phyloP scores from a whole-genome alignment of 176 grass and related monocot species.

The Zea mays region DNA sequence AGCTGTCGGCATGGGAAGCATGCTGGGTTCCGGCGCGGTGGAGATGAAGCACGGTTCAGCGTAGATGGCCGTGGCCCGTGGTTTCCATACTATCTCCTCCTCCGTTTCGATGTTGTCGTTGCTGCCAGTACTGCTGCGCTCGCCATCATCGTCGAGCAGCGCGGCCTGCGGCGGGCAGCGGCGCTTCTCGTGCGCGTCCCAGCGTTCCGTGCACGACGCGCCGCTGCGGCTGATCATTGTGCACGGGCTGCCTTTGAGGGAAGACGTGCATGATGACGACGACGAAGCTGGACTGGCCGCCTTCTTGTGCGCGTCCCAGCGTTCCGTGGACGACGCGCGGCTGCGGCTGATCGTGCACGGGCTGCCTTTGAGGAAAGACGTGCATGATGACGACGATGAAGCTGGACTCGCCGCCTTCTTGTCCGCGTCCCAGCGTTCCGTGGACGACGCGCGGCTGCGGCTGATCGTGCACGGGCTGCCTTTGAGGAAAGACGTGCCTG shows the following conservation, averaged over 20 bases:
- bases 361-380: too few species aligned
- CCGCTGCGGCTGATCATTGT: too few species aligned
- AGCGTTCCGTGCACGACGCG: background rate
- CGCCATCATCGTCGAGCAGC: background rate
- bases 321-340: too few species aligned
- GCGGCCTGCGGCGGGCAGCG: background rate
- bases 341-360: too few species aligned
- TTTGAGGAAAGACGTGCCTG: too few species aligned
- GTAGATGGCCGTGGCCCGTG: background rate
- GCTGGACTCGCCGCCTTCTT: too few species aligned
- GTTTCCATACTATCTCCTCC: background rate
- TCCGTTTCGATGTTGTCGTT: background rate
- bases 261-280: background rate
- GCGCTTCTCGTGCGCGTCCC: background rate
- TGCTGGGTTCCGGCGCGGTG: background rate
- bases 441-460: too few species aligned
- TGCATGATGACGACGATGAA: too few species aligned
- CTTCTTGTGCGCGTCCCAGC: too few species aligned
- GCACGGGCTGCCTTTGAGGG: background rate
- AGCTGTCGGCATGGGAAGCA: constrained; percentile 17
- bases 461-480: too few species aligned
- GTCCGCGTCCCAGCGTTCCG: too few species aligned
- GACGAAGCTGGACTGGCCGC: background rate
- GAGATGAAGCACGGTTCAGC: background rate
- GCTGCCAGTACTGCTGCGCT: background rate